phyloP scores from a whole-genome alignment of 2,329 filamentous ascomycete genomes.

The Pestalotiopsis sp. region DNA sequence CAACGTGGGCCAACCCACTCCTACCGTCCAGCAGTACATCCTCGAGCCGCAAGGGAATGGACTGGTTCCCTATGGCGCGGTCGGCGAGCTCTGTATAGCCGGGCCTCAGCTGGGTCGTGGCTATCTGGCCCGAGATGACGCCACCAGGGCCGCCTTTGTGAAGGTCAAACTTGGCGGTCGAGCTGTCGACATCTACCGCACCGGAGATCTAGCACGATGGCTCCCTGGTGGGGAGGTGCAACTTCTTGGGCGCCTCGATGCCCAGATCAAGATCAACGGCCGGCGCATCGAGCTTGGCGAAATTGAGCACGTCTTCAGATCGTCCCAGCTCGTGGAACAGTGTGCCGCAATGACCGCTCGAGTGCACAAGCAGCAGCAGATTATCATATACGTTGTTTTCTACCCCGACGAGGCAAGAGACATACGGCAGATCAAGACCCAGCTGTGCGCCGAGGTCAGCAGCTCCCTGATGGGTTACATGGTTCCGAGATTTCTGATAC shows the following conservation, averaged over 20 bases:
- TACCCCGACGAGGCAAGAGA: not conserved
- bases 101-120: conserved; percentile 38
- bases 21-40: conserved; percentile 35
- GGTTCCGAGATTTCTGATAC: no score
- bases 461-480: not conserved
- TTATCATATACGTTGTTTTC: not conserved
- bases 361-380: not conserved
- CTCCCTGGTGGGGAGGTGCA: conserved; percentile 40
- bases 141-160: conserved; percentile 37
- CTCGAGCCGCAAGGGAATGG: conserved; percentile 38
- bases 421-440: not conserved
- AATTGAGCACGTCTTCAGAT: conserved; percentile 36
- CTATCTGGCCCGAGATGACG: conserved; percentile 40
- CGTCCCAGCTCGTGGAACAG: not conserved
- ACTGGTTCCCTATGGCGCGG: conserved; percentile 32
- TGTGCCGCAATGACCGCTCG: not conserved
- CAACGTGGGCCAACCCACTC: conserved; percentile 3
- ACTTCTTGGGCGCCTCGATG: conserved; percentile 47
- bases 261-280: conserved; percentile 52
- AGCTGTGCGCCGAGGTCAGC: not conserved
- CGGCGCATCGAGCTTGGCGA: conserved; percentile 47
- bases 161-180: not conserved
- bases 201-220: conserved; percentile 23
- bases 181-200: conserved; percentile 43
- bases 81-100: conserved; percentile 40